A percentile compares a stretch with the other conserved stretches of the same genome.
Evolutionary conservation across 805 yeast species (phyloP).

Genomic region (Candida quercuum): DNA sequence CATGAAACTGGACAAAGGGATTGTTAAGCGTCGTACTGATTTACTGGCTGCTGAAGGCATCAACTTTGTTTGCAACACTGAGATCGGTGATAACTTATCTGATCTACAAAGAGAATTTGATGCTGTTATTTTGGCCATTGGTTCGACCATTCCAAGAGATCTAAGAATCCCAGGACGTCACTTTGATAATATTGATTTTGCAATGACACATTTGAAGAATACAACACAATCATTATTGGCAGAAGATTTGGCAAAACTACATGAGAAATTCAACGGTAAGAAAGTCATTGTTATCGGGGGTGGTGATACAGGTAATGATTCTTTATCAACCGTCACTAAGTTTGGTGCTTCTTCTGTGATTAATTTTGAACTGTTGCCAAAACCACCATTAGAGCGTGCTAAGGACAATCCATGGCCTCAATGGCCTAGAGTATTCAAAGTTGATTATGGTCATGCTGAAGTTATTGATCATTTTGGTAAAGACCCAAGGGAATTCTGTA

Average conservation of each 20-base stretch:
- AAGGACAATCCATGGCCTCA: constrained; percentile 99
- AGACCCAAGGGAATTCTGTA: constrained; percentile 96
- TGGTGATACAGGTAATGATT: constrained; percentile 99
- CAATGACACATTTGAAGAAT: constrained; percentile 84
- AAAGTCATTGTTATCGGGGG: constrained; percentile 97
- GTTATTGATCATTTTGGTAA: constrained; percentile 92
- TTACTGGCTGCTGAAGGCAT: constrained; percentile 88
- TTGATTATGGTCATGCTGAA: constrained; percentile 96
- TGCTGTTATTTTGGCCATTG: constrained; percentile 89
- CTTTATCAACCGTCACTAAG: constrained; percentile 95
- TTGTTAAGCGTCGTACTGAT: constrained; percentile 91
- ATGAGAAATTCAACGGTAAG: constrained; percentile 71
- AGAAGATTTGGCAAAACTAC: constrained; percentile 71
- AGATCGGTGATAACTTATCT: constrained; percentile 71
- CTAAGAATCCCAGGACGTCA: constrained; percentile 92
- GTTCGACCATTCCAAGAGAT: constrained; percentile 95
- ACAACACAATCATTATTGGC: constrained; percentile 89
- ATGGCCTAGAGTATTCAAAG: constrained; percentile 97
- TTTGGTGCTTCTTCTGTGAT: constrained; percentile 94
- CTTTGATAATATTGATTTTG: constrained; percentile 83
- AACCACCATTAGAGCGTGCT: constrained; percentile 80
- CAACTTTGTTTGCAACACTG: constrained; percentile 66
- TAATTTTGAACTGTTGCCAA: constrained; percentile 91
- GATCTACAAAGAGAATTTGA: constrained; percentile 61
- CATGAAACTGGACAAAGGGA: constrained; percentile 92